Conservation (phyloP, 371 early-diverging fungal species). For the Mucor irregularis region DNA sequence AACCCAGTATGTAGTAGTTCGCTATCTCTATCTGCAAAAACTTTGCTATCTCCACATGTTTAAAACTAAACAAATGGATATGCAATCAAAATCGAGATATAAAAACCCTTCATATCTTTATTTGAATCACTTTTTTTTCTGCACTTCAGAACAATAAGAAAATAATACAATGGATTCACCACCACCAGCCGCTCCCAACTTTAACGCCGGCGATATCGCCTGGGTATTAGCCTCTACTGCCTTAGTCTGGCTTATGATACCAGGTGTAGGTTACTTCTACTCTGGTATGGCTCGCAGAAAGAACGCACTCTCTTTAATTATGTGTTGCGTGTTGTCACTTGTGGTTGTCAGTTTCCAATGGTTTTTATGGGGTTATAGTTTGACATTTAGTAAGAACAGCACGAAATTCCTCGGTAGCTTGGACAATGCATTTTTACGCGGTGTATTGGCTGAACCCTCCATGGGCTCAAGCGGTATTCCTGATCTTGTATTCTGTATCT, state of each 20-base stretch:
- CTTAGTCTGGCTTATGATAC: conserved; percentile 86
- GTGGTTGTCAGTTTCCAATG: conserved; percentile 80
- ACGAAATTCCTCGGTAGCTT: conserved; percentile 83
- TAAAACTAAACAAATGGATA: not conserved
- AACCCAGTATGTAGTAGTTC: not conserved
- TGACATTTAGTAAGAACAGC: conserved; percentile 74
- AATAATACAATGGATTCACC: conserved; percentile 15
- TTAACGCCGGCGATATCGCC: conserved; percentile 65
- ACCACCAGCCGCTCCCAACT: conserved; percentile 21
- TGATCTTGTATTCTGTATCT: conserved; percentile 69
- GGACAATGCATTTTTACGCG: conserved; percentile 67
- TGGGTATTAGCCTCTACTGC: conserved; percentile 72
- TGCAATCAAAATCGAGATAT: not conserved
- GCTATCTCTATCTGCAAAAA: not conserved
- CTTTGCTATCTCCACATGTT: not conserved
- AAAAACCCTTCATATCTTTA: not conserved
- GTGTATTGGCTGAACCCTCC: conserved; percentile 57
- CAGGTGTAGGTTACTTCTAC: conserved; percentile 89
- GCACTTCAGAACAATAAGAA: not conserved
- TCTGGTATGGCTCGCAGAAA: conserved; percentile 87
- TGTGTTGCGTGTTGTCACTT: conserved; percentile 66
- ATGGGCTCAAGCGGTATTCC: conserved; percentile 64
- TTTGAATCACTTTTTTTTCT: not conserved
- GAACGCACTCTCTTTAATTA: conserved; percentile 76
- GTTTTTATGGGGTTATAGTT: conserved; percentile 86